Conservation (phyloP, 2,329 filamentous ascomycete species). For the Coleophoma crateriformis region DNA sequence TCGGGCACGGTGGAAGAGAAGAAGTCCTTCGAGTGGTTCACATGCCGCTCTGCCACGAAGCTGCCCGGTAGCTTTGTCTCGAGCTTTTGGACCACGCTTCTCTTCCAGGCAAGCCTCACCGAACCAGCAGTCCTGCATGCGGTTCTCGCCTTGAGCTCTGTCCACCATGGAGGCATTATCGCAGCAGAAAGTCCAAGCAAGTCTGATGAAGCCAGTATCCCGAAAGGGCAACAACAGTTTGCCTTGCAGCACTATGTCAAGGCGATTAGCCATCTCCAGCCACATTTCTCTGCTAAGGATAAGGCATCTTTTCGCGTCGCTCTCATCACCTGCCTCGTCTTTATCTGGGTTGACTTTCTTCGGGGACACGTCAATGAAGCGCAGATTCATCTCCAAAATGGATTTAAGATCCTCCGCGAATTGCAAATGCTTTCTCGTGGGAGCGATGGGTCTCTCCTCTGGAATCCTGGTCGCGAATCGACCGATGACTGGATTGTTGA, state of each 20-base stretch:
- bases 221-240: slow-evolving; percentile 25
- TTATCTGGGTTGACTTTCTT: slow-evolving; percentile 48
- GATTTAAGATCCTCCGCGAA: slow-evolving; percentile 31
- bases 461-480: slow-evolving; percentile 17
- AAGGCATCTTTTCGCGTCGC: slow-evolving; percentile 25
- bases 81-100: slow-evolving; percentile 28
- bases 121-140: slow-evolving; percentile 31
- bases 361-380: slow-evolving; percentile 34
- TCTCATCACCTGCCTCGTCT: slow-evolving; percentile 41
- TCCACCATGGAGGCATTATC: slow-evolving; percentile 31
- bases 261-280: slow-evolving; percentile 36
- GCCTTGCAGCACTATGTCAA: slow-evolving; percentile 43
- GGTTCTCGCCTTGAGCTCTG: slow-evolving; percentile 30
- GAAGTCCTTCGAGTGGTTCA: slow-evolving; percentile 38
- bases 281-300: slow-evolving; percentile 28
- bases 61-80: slow-evolving; percentile 30
- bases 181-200: slow-evolving; percentile 14
- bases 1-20: slow-evolving; percentile 30
- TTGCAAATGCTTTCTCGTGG: slow-evolving; percentile 2
- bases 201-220: slow-evolving; percentile 8
- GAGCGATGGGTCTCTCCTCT: neutral
- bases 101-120: slow-evolving; percentile 29
- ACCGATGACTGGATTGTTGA: slow-evolving; percentile 38
- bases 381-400: slow-evolving; percentile 36
- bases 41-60: slow-evolving; percentile 35